These are phyloP conservation scores for Decorospora gaudefroyi DNA, from an alignment of 2,329 filamentous ascomycete species.

Conservation along the genomic window DNA sequence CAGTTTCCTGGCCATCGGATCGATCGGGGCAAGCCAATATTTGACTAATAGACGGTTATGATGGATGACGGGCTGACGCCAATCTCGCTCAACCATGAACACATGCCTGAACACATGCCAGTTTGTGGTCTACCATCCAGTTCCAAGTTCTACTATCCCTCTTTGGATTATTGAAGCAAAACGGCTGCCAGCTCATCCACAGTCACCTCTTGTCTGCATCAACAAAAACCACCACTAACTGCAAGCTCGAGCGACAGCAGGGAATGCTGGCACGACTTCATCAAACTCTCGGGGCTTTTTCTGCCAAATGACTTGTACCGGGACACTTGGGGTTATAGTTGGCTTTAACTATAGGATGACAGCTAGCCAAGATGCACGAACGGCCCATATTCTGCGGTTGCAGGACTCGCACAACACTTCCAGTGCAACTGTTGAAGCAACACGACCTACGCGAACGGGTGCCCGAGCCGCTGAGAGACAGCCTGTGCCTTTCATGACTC, in stretches of 20 bases:
- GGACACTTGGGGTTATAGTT: slow-evolving; percentile 6
- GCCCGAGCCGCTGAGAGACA: slow-evolving; percentile 11
- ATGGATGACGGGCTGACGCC: slow-evolving; percentile 5
- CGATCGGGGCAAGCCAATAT: slow-evolving; percentile 20
- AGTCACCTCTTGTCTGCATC: slow-evolving; percentile 2
- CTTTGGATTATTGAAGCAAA: background rate
- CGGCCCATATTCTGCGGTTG: slow-evolving; percentile 9
- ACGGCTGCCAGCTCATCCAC: slow-evolving; percentile 2
- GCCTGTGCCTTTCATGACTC: slow-evolving; percentile 5
- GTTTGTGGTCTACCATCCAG: background rate
- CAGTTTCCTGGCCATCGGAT: slow-evolving; percentile 15
- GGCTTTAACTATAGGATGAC: slow-evolving; percentile 9
- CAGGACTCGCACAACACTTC: slow-evolving; percentile 40
- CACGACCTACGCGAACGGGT: slow-evolving; percentile 29
- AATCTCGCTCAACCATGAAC: background rate
- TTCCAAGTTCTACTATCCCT: background rate
- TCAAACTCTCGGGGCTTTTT: background rate
- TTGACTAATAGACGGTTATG: slow-evolving; percentile 12
- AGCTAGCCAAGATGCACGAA: slow-evolving; percentile 10
- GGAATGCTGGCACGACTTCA: slow-evolving; percentile 4
- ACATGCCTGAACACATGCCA: too few relatives aligned
- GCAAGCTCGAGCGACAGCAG: slow-evolving; percentile 1
- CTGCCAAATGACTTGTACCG: background rate
- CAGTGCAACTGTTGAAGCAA: slow-evolving; percentile 38
- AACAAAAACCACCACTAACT: background rate